Evolutionary conservation across 73 alveolate genomes (phyloP), one percentile per base, ranked within the genome.

Genomic region (Paramecium tetraurelia): DNA sequence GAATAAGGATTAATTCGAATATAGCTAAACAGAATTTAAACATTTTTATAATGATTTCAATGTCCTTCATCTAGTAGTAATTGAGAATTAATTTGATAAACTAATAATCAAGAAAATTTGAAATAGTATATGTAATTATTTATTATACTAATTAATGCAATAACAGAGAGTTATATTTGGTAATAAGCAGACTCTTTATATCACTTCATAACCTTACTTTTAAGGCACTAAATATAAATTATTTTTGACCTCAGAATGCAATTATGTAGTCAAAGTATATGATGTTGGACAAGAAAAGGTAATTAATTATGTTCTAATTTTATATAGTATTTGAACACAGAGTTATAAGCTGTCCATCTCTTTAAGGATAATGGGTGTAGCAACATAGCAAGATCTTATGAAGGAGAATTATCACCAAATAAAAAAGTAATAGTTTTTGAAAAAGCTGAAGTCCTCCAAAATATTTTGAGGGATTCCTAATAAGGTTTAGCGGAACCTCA

Each of bases 271-370:
- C 57, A 80, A 80, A 80, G 0, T 80, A 10, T 80, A 80, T 35
- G 90, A 80, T 80, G 57, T 2, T 80, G 90, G 90, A 44, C 38
- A 44, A 44, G 90, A 80, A 1, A 80, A 41, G 31, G 90, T 80
- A 72, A 16, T 53, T 53, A 53, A 53, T 53, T 18, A 53, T 53
- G 0, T 11, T 43, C 18, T 2, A 38, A 22, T 31, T 14, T 44
- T 21, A 7, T 24, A 2, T 80, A 80, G 90, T 80, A 41, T 80
- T 46, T 80, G 43, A 44, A 24, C 2, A 80, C 90, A 24, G 90
- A 80, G 57, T 21, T 48, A 22, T 44, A 80, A 24, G 90, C 90
- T 43, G 57, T 44, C 14, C 43, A 21, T 43, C 35, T 80, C 3
- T 43, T 80, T 18, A 80, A 80, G 16, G 38, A 80, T 31, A 24